These are phyloP conservation scores for Cymbidium sinense DNA, from an alignment of 106 monocot genomes.

Conservation along the genomic window DNA sequence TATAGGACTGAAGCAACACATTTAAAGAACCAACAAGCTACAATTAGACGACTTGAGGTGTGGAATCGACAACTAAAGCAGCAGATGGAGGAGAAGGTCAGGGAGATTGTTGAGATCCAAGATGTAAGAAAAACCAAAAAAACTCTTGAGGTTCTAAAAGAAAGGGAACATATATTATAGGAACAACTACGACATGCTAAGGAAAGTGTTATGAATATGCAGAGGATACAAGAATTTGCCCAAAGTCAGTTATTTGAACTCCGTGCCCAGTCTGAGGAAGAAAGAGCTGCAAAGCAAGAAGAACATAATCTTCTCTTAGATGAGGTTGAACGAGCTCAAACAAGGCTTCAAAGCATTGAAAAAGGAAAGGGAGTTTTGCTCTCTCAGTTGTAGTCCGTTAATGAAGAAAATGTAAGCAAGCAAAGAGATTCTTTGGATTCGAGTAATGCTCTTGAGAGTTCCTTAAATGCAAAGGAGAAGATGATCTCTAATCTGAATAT, in stretches of 20 bases:
- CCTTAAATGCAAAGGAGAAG: too few species aligned
- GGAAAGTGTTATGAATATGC: slow-evolving; percentile 90
- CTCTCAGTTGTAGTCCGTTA: slow-evolving; percentile 74
- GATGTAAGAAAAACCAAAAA: too few species aligned
- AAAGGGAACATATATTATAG: slow-evolving; percentile 73
- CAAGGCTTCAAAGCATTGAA: too few species aligned
- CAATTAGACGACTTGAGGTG: slow-evolving; percentile 93
- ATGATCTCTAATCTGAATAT: too few species aligned
- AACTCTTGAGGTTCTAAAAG: too few species aligned
- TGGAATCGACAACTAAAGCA: slow-evolving; percentile 89
- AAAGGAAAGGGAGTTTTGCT: too few species aligned
- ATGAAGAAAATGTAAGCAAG: slow-evolving; percentile 53
- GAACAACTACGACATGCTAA: slow-evolving; percentile 90
- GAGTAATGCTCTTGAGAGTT: too few species aligned
- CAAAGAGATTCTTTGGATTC: too few species aligned
- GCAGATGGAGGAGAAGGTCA: too few species aligned
- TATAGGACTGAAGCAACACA: slow-evolving; percentile 88
- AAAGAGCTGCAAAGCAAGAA: slow-evolving; percentile 74
- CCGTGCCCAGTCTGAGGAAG: slow-evolving; percentile 95
- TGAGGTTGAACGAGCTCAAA: too few species aligned
- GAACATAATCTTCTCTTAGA: slow-evolving; percentile 91
- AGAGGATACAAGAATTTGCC: slow-evolving; percentile 85
- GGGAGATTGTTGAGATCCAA: too few species aligned
- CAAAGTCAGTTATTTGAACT: slow-evolving; percentile 88
- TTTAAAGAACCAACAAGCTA: slow-evolving; percentile 96